phyloP scores from a whole-genome alignment of 2,329 filamentous ascomycete species.

The Pseudovirgaria hyperparasitica region DNA sequence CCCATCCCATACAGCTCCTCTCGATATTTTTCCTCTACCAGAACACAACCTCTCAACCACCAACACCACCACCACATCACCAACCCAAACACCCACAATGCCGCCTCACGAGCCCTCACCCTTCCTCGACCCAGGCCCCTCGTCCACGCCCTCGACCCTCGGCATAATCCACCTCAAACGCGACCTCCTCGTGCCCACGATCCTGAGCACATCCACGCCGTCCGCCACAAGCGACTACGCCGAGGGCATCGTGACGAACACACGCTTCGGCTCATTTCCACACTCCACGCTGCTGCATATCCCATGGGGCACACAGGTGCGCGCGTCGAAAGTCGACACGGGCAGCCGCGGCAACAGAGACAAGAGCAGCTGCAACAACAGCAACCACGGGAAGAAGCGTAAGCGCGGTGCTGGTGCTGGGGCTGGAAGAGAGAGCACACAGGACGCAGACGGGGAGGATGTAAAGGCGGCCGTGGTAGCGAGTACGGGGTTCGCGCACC shows the following conservation, averaged over 20 bases:
- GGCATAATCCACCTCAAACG: conserved; percentile 81
- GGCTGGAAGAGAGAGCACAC: conserved; percentile 14
- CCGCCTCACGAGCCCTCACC: conserved; percentile 42
- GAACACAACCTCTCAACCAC: background rate
- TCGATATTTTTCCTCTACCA: too few species aligned
- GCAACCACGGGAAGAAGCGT: conserved; percentile 35
- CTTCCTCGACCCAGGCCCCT: conserved; percentile 60
- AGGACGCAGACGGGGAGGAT: conserved; percentile 16
- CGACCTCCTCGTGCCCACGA: conserved; percentile 68
- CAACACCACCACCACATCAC: conserved; percentile 12
- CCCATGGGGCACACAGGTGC: conserved; percentile 85
- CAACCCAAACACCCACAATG: conserved; percentile 1
- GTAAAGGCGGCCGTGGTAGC: conserved; percentile 36
- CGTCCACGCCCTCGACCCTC: conserved; percentile 52
- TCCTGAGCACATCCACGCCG: conserved; percentile 27
- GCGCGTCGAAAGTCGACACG: conserved; percentile 81
- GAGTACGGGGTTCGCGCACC: conserved; percentile 58
- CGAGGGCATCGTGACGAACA: conserved; percentile 55
- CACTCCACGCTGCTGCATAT: conserved; percentile 47
- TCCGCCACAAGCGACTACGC: conserved; percentile 27
- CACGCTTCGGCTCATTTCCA: conserved; percentile 70
- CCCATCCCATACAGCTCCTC: background rate
- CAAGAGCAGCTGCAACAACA: too few species aligned
- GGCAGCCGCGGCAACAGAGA: conserved; percentile 67
- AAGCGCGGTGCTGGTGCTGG: conserved; percentile 31